Evolutionary conservation across 2,329 filamentous ascomycete species (phyloP).

Genomic region (Fusarium torreyae): DNA sequence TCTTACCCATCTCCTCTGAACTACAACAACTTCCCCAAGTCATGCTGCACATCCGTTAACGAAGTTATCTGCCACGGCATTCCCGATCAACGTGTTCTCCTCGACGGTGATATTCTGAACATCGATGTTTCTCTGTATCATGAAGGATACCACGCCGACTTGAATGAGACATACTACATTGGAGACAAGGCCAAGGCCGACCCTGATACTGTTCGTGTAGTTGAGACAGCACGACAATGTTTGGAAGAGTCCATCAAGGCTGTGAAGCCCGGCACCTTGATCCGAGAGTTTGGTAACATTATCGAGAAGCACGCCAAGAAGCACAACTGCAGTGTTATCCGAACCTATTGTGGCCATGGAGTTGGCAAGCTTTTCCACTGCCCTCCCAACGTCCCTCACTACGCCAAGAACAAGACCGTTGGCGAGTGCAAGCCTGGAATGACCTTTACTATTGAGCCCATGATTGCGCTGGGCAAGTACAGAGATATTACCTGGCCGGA

Average conservation of each 20-base stretch:
- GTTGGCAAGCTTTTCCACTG: slow-evolving; percentile 95
- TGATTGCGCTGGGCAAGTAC: slow-evolving; percentile 94
- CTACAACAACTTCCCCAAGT: slow-evolving; percentile 97
- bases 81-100: slow-evolving; percentile 87
- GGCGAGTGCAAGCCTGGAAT: slow-evolving; percentile 95
- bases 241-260: slow-evolving; percentile 91
- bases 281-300: slow-evolving; percentile 92
- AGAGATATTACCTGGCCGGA: slow-evolving; percentile 97
- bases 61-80: slow-evolving; percentile 99
- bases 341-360: slow-evolving; percentile 96
- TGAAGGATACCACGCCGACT: slow-evolving; percentile 93
- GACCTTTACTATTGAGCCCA: slow-evolving; percentile 99
- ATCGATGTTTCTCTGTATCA: slow-evolving; percentile 97
- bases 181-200: slow-evolving; percentile 89
- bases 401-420: slow-evolving; percentile 98
- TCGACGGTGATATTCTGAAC: slow-evolving; percentile 97
- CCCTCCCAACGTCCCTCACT: slow-evolving; percentile 95
- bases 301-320: slow-evolving; percentile 96
- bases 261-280: slow-evolving; percentile 92
- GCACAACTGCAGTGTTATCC: slow-evolving; percentile 89
- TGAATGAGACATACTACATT: slow-evolving; percentile 99
- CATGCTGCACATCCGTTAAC: slow-evolving; percentile 95
- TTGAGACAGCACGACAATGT: slow-evolving; percentile 91
- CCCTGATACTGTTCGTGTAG: slow-evolving; percentile 88
- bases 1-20: slow-evolving; percentile 95